Percentiles rank a stretch among this genome's conserved stretches.
These are phyloP conservation scores for Ogataea glucozyma DNA, from an alignment of 805 yeast species.

Conservation along the genomic window DNA sequence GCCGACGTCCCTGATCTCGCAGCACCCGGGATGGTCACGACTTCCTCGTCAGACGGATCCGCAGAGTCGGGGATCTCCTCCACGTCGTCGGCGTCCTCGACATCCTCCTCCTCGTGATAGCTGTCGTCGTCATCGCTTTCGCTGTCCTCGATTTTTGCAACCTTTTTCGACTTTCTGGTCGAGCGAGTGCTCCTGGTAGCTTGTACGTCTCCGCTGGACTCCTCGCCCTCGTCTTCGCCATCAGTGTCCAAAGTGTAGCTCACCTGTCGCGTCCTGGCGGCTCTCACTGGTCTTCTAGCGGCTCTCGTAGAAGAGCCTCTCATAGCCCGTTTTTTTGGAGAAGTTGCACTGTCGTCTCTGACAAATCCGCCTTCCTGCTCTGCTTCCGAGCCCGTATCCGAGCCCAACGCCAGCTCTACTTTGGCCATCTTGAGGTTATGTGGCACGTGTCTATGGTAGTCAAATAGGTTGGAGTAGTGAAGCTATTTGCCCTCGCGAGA, in stretches of 20 bases:
- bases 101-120: slow-evolving; percentile 17
- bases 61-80: slow-evolving; percentile 16
- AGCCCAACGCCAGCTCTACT: neutral
- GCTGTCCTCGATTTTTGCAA: slow-evolving; percentile 4
- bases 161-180: slow-evolving; percentile 22
- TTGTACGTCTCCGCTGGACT: too few relatives aligned
- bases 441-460: too few relatives aligned
- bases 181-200: too few relatives aligned
- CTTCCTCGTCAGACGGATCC: slow-evolving; percentile 29
- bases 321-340: too few relatives aligned
- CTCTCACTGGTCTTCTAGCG: slow-evolving; percentile 16
- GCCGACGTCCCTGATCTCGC: neutral
- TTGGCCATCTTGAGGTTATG: neutral
- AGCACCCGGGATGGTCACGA: slow-evolving; percentile 24
- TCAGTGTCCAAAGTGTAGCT: slow-evolving; percentile 12
- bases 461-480: neutral
- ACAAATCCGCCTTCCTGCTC: slow-evolving; percentile 44
- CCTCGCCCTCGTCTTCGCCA: too few relatives aligned
- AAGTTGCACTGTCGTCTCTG: slow-evolving; percentile 38
- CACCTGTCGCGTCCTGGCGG: slow-evolving; percentile 9
- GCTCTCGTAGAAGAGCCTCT: too few relatives aligned
- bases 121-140: slow-evolving; percentile 14
- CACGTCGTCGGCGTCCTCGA: slow-evolving; percentile 28
- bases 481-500: neutral
- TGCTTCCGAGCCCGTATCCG: slow-evolving; percentile 6